Evolutionary conservation across 495 filamentous ascomycete genomes (phyloP).

Genomic region (Jackrogersella multiformis): DNA sequence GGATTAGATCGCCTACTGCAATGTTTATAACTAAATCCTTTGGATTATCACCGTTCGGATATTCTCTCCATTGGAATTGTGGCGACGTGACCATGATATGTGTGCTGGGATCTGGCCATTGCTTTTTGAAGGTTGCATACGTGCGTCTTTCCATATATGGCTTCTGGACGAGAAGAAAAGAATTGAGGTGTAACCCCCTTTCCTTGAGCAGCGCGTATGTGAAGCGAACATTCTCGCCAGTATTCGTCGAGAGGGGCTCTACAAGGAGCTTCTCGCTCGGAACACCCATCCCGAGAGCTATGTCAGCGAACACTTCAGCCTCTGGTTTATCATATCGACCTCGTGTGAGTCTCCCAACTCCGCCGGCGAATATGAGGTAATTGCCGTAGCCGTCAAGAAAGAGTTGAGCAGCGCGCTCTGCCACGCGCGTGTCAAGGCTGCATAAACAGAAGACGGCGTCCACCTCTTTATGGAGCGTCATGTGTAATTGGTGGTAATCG

Average conservation of each 20-base stretch:
- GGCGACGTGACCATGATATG: conserved; percentile 49
- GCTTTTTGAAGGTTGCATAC: conserved; percentile 52
- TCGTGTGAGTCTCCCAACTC: conserved; percentile 46
- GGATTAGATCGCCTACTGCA: conserved; percentile 51
- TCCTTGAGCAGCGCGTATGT: conserved; percentile 45
- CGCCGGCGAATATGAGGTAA: conserved; percentile 52
- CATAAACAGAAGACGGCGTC: conserved; percentile 52
- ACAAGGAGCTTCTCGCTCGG: conserved; percentile 42
- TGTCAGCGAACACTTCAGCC: conserved; percentile 50
- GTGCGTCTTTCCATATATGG: conserved; percentile 56
- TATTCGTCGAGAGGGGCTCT: conserved; percentile 50
- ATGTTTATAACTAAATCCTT: conserved; percentile 50
- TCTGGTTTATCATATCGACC: conserved; percentile 46
- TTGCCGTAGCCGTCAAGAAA: conserved; percentile 44
- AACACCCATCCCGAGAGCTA: conserved; percentile 44
- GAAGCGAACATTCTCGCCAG: conserved; percentile 54
- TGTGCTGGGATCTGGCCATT: conserved; percentile 46
- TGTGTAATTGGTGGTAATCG: conserved; percentile 51
- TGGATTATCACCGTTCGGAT: conserved; percentile 48
- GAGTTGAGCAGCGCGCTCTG: conserved; percentile 47
- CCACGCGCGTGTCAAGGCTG: conserved; percentile 52
- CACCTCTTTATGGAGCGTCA: conserved; percentile 35
- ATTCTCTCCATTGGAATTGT: conserved; percentile 45
- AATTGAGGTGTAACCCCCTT: conserved; percentile 26
- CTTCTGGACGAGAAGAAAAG: conserved; percentile 51